A percentile compares a stretch with the other conserved stretches of the same genome.
Conservation (phyloP, 2,329 filamentous ascomycete species). For the Teratosphaeria viscida region DNA sequence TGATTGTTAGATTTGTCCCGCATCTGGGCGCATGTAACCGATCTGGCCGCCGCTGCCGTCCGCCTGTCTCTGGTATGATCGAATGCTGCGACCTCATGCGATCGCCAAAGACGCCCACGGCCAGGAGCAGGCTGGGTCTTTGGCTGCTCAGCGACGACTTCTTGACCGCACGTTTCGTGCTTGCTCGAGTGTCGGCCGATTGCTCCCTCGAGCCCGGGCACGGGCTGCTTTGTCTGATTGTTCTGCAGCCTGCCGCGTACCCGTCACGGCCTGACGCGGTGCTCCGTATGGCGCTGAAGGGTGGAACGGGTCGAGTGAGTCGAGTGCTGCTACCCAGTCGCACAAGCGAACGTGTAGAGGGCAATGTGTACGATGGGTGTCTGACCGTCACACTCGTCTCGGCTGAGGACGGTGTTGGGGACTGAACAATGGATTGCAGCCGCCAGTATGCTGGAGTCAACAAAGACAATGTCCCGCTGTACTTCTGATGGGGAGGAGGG, state of each 20-base stretch:
- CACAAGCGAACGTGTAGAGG: not conserved
- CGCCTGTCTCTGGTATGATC: constrained; percentile 6
- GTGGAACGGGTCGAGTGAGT: not conserved
- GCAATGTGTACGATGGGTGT: not conserved
- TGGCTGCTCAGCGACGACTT: not conserved
- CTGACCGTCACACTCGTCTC: not conserved
- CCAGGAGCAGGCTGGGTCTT: not conserved
- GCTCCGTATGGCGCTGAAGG: not conserved
- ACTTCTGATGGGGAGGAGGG: not conserved
- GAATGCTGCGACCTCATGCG: not conserved
- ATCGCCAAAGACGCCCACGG: not conserved
- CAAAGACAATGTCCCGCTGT: not conserved
- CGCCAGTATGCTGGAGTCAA: not conserved
- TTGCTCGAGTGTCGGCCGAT: not conserved
- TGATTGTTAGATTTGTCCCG: constrained; percentile 22
- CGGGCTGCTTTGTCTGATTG: not conserved
- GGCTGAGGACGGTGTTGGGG: not conserved
- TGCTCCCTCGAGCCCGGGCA: not conserved
- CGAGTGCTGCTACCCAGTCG: not conserved
- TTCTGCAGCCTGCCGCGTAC: not conserved
- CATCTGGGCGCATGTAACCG: constrained; percentile 27
- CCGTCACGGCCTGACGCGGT: not conserved
- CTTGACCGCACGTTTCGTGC: not conserved
- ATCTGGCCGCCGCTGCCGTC: constrained; percentile 2
- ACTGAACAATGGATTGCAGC: not conserved